These are phyloP conservation scores for Calonectria henricotiae DNA, from an alignment of 2,329 filamentous ascomycete genomes.

Conservation along the genomic window DNA sequence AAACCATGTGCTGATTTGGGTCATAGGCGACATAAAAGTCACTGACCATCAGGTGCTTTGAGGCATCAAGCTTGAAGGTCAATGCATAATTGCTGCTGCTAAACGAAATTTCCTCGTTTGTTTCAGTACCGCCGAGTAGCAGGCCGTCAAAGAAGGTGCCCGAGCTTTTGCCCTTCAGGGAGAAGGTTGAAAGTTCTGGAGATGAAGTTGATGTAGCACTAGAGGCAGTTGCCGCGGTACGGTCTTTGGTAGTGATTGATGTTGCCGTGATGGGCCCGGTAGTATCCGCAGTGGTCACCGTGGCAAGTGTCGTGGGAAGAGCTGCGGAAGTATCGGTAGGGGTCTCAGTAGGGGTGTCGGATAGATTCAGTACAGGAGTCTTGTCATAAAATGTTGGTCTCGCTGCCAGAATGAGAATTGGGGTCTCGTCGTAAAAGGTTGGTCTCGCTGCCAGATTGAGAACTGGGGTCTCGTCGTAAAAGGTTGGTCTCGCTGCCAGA, in stretches of 20 bases:
- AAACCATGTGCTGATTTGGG: neutral
- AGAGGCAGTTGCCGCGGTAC: neutral
- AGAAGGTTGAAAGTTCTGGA: neutral
- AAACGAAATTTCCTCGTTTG: neutral
- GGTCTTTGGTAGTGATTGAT: neutral
- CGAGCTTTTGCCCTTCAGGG: neutral
- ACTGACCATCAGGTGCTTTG: neutral
- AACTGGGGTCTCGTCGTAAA: too few species aligned
- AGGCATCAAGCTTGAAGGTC: neutral
- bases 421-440: neutral
- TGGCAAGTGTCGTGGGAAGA: neutral
- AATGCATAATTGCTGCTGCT: neutral
- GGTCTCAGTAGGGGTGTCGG: too few species aligned
- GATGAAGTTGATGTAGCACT: neutral
- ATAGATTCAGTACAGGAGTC: neutral
- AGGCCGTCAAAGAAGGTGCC: neutral
- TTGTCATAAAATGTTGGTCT: neutral
- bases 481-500: too few species aligned
- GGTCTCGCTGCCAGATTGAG: too few species aligned
- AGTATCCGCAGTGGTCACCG: neutral
- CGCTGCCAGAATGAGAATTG: neutral
- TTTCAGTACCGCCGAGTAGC: neutral
- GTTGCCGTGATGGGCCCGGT: neutral
- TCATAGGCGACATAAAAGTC: constrained; percentile 1
- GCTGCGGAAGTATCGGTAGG: too few species aligned